Evolutionary conservation across 345 rosid species (phyloP).

Genomic region (Hibiscus trionum): DNA sequence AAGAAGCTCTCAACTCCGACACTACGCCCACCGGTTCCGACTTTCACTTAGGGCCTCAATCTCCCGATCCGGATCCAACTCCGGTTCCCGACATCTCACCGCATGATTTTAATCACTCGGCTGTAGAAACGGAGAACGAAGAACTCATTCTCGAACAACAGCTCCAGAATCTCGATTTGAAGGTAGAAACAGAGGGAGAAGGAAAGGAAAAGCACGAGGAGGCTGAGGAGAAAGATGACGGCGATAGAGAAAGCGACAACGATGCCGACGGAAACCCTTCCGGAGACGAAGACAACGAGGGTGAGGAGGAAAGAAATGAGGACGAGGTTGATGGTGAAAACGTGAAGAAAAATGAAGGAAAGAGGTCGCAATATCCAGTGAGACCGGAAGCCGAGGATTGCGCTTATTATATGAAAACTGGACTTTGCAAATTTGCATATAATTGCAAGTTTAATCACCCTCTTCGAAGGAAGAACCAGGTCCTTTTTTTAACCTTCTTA

Average conservation of each 20-base stretch:
- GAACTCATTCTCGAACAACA: slow-evolving; percentile 11
- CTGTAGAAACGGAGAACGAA: slow-evolving; percentile 4
- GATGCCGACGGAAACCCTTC: not conserved
- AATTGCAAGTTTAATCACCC: slow-evolving; percentile 95
- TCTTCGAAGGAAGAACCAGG: slow-evolving; percentile 44
- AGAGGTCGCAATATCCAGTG: slow-evolving; percentile 43
- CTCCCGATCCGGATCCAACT: slow-evolving; percentile 2
- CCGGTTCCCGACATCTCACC: too few relatives aligned
- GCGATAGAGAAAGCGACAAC: not conserved
- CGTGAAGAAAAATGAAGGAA: slow-evolving; percentile 21
- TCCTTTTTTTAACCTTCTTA: slow-evolving; percentile 10
- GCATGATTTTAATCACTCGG: slow-evolving; percentile 27
- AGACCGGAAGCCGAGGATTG: slow-evolving; percentile 86
- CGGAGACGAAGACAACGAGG: slow-evolving; percentile 9
- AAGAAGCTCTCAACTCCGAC: not conserved
- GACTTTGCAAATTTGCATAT: slow-evolving; percentile 72
- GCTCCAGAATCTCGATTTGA: slow-evolving; percentile 31
- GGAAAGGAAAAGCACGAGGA: not conserved
- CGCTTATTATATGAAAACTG: slow-evolving; percentile 64
- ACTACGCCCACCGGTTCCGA: slow-evolving; percentile 4
- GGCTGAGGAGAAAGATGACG: not conserved
- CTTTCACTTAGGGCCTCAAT: slow-evolving; percentile 9
- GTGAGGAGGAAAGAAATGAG: slow-evolving; percentile 2
- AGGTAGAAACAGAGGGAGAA: slow-evolving; percentile 7
- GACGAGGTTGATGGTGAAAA: not conserved